Evolutionary conservation across 2,329 filamentous ascomycete genomes (phyloP).

Genomic region (Dothistroma septosporum): DNA sequence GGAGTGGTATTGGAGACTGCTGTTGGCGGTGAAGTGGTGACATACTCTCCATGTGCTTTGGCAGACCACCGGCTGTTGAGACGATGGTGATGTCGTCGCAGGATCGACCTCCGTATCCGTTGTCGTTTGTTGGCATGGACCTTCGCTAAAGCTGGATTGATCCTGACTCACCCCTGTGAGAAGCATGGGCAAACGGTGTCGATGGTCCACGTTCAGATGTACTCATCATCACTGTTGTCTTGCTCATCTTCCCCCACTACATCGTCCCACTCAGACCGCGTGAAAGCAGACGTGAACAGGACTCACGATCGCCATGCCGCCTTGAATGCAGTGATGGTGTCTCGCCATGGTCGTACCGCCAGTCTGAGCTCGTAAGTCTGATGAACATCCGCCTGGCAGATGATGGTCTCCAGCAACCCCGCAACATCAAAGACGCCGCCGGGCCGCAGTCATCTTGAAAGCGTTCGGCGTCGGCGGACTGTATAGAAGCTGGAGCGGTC

Average conservation of each 20-base stretch:
- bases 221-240: background rate
- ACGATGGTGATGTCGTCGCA: background rate
- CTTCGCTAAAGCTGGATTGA: background rate
- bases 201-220: background rate
- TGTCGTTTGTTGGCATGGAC: background rate
- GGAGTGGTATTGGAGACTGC: too few relatives aligned
- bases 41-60: background rate
- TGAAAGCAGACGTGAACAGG: background rate
- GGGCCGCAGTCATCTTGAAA: background rate
- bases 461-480: background rate
- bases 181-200: background rate
- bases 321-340: background rate
- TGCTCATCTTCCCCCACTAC: too few relatives aligned
- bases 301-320: background rate
- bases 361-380: background rate
- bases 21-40: background rate
- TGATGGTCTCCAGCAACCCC: background rate
- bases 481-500: background rate
- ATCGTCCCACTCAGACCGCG: background rate
- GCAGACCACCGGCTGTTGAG: background rate
- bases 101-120: background rate
- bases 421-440: background rate
- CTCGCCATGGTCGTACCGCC: background rate
- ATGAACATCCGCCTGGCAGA: background rate
- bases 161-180: background rate